phyloP scores from a whole-genome alignment of 2,329 filamentous ascomycete species.

The Blastomyces emzantsi region DNA sequence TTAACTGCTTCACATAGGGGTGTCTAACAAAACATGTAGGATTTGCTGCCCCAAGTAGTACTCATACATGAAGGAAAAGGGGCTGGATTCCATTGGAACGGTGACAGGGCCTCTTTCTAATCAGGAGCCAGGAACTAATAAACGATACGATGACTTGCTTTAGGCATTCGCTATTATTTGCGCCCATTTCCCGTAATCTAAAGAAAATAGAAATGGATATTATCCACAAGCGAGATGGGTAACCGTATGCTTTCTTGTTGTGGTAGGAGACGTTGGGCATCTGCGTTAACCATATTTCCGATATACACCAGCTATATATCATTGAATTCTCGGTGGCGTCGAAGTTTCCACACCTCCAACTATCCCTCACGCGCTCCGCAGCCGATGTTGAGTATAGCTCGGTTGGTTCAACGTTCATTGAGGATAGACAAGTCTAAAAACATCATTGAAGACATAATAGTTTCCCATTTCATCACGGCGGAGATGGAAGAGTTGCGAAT shows the following conservation, averaged over 20 bases:
- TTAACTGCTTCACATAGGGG: too few relatives aligned
- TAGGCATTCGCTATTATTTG: neutral
- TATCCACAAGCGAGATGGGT: neutral
- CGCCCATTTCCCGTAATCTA: neutral
- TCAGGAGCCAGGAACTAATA: neutral
- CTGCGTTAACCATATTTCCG: neutral
- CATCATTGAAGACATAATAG: constrained; percentile 87
- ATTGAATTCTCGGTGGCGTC: too few relatives aligned
- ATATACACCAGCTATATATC: too few relatives aligned
- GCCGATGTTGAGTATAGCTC: too few relatives aligned
- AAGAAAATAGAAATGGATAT: neutral
- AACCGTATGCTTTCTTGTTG: neutral
- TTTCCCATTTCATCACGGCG: constrained; percentile 55
- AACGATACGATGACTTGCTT: neutral
- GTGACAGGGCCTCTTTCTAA: neutral
- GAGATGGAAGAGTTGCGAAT: constrained; percentile 83
- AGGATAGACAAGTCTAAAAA: constrained; percentile 79
- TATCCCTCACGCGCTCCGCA: too few relatives aligned
- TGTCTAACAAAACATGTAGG: too few relatives aligned
- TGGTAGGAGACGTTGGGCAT: too few relatives aligned
- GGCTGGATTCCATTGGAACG: neutral
- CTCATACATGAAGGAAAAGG: too few relatives aligned
- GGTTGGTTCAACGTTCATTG: neutral
- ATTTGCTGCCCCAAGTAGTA: too few relatives aligned
- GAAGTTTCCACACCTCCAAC: too few relatives aligned